These are phyloP conservation scores for Starmerella roubikii DNA, from an alignment of 805 yeast genomes.

Conservation along the genomic window DNA sequence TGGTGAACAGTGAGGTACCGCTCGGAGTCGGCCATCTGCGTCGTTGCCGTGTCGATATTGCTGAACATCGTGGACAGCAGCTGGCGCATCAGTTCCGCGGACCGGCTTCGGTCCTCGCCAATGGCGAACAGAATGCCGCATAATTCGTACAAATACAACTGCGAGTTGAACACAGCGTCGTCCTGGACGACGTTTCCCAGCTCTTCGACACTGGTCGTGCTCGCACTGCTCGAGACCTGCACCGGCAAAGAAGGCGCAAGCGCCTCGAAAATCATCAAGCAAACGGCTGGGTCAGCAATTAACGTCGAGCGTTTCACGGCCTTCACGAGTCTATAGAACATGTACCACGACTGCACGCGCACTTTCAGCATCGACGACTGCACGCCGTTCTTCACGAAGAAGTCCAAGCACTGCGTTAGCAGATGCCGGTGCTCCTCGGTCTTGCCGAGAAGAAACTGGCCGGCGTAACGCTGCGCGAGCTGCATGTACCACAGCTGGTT, in stretches of 20 bases:
- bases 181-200: slow-evolving; percentile 24
- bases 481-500: slow-evolving; percentile 77
- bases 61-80: slow-evolving; percentile 13
- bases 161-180: slow-evolving; percentile 55
- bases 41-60: slow-evolving; percentile 23
- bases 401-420: slow-evolving; percentile 45
- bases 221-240: slow-evolving; percentile 37
- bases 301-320: slow-evolving; percentile 50
- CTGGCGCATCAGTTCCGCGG: slow-evolving; percentile 16
- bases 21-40: slow-evolving; percentile 19
- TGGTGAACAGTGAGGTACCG: slow-evolving; percentile 62
- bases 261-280: slow-evolving; percentile 46
- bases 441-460: slow-evolving; percentile 32
- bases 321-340: slow-evolving; percentile 71
- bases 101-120: slow-evolving; percentile 29
- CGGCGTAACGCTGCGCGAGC: slow-evolving; percentile 64
- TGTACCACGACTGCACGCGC: slow-evolving; percentile 77
- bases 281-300: slow-evolving; percentile 29
- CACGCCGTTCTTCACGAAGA: slow-evolving; percentile 73
- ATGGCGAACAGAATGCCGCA: slow-evolving; percentile 63
- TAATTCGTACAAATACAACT: slow-evolving; percentile 72
- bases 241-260: slow-evolving; percentile 48
- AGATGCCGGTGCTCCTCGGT: slow-evolving; percentile 31
- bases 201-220: slow-evolving; percentile 22
- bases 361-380: slow-evolving; percentile 64